Base-by-base conservation (phyloP, 2,329 filamentous ascomycete species). In the Uncinocarpus reesii region DNA sequence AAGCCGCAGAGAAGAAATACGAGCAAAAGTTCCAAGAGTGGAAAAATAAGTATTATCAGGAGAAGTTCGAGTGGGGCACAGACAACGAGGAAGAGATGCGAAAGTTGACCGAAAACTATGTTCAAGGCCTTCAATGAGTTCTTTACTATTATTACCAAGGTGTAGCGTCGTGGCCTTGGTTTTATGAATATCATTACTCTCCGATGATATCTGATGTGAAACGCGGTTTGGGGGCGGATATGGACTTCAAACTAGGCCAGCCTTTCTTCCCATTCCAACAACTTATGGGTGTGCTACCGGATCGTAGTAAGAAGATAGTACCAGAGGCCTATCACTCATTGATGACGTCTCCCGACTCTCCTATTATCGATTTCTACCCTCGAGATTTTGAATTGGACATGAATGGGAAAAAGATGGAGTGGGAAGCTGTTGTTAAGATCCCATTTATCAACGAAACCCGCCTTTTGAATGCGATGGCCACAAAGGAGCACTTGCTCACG, bases 401-500 rank as follows among this genome's bases (percentile, higher is more conserved):
- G 92, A 96, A 98, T 58, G 93, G 92, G 51, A 98, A 98, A 73
- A 98, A 95, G 71, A 93, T 95, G 84, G 93, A 98, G 55, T 98
- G 92, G 92, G 92, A 98, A 64, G 92, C 92, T 23, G 90, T 98
- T 31, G 88, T 98, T 55, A 98, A 96, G 67, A 98, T 98, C 60
- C 92, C 92, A 0, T 98, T 98, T 67, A 98, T 98, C 54, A 87
- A 98, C 50, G 90, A 98, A 65, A 80, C 83, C 58, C 80, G 92
- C 21, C 72, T 98, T 2, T 73, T 98, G 48, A 70, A 74, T 31
- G 92, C 90, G 6, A 95, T 98, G 85, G 82, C 76, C 13, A 81
- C 88, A 5, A 88, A 83, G 63, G 89, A 96, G 55, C 72, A 81
- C 35, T 69, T 84, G 1, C 73, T 98, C n/a, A 79, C 79, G 2